phyloP scores from a whole-genome alignment of 352 stramenopile genomes.

The Phytophthora pistaciae region DNA sequence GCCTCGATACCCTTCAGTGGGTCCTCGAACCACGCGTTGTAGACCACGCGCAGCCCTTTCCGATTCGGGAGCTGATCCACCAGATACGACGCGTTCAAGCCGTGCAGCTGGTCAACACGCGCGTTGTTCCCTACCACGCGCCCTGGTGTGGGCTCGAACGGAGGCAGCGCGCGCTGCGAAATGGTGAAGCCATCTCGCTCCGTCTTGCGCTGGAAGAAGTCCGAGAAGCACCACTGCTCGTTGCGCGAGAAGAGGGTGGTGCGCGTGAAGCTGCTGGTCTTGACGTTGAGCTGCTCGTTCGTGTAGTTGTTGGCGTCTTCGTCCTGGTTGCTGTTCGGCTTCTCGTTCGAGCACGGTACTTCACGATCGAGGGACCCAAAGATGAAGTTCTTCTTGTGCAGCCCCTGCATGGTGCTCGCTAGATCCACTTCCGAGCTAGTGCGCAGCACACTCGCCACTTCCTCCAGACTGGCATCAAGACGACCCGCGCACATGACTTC shows the following conservation, averaged over 20 bases:
- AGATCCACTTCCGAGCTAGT: conserved; percentile 27
- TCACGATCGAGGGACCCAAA: conserved; percentile 44
- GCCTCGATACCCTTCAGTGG: neutral
- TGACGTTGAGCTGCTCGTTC: conserved; percentile 40
- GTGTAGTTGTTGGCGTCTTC: neutral
- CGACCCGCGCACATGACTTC: conserved; percentile 44
- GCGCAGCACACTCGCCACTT: conserved; percentile 33
- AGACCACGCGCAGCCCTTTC: conserved; percentile 47
- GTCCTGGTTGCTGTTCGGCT: neutral
- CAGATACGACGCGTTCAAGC: conserved; percentile 40
- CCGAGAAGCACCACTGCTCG: conserved; percentile 49
- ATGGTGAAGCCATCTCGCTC: conserved; percentile 44
- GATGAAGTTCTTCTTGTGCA: conserved; percentile 46
- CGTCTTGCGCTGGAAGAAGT: conserved; percentile 40
- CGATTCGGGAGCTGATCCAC: conserved; percentile 45
- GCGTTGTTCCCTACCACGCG: conserved; percentile 27
- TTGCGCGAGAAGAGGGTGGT: conserved; percentile 39
- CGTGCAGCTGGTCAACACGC: conserved; percentile 50
- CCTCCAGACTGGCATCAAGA: conserved; percentile 40
- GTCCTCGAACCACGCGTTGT: conserved; percentile 44
- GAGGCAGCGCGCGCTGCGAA: conserved; percentile 36
- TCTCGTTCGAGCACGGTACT: conserved; percentile 19
- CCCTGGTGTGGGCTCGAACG: conserved; percentile 22
- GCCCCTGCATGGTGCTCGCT: conserved; percentile 36
- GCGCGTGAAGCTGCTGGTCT: conserved; percentile 45